Percentiles rank a stretch among this genome's conserved stretches.
These are phyloP conservation scores for Mrakia frigida DNA, from an alignment of 768 basidiomycete genomes.

Conservation along the genomic window DNA sequence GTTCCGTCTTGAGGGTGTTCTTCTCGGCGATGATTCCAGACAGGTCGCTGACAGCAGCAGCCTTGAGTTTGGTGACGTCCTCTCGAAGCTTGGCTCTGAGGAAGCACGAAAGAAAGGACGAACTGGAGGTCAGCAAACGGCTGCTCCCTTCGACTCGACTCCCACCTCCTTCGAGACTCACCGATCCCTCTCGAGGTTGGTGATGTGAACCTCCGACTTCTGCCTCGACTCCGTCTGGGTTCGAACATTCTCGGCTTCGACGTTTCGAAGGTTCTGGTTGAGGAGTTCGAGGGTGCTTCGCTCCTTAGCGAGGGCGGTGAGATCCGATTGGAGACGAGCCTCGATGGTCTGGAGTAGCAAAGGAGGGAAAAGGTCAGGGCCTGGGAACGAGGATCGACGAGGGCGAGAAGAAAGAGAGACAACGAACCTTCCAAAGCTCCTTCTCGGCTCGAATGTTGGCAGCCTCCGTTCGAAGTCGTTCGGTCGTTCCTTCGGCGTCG, in stretches of 20 bases:
- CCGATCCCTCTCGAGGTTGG: conserved; percentile 73
- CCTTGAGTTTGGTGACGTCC: conserved; percentile 5
- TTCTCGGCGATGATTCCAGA: conserved; percentile 4
- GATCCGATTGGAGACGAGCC: conserved; percentile 74
- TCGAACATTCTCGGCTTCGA: conserved; percentile 80
- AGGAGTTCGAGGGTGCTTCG: conserved; percentile 79
- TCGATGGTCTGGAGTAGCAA: conserved; percentile 62
- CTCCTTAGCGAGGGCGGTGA: conserved; percentile 70
- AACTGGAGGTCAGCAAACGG: not conserved
- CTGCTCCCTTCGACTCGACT: not conserved
- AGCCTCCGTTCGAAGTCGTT: conserved; percentile 75
- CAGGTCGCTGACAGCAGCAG: not conserved
- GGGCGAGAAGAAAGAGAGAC: no score
- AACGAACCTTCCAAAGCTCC: conserved; percentile 76
- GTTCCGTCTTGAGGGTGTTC: conserved; percentile 10
- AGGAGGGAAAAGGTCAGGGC: not conserved
- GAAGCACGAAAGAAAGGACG: not conserved
- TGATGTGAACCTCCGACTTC: conserved; percentile 71
- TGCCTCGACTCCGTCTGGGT: conserved; percentile 76
- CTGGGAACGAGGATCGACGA: conserved; percentile 34
- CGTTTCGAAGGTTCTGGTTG: conserved; percentile 81
- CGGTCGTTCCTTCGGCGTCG: conserved; percentile 44
- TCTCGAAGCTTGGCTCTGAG: conserved; percentile 15
- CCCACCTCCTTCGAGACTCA: conserved; percentile 46
- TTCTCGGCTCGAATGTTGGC: conserved; percentile 89